Percentiles rank a stretch among this genome's conserved stretches.
Conservation (phyloP, 2,329 filamentous ascomycete genomes). For the Emericellopsis cladophorae region DNA sequence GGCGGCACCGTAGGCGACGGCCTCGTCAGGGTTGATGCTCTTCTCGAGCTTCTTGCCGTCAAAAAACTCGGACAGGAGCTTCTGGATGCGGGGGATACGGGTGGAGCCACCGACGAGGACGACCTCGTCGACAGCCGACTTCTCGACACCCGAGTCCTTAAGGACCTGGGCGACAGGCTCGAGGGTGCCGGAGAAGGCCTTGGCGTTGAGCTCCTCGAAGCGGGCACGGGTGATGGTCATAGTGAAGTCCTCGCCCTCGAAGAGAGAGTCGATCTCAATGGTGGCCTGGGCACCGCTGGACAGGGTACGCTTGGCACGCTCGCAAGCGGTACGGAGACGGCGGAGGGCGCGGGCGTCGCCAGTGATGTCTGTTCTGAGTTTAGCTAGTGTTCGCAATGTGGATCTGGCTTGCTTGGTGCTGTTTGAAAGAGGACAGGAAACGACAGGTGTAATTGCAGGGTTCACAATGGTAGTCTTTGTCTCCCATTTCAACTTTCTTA, state of each 20-base stretch:
- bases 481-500: too few relatives aligned
- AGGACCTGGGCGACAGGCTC: conserved; percentile 94
- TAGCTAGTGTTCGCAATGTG: too few relatives aligned
- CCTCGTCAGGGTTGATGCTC: conserved; percentile 99
- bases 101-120: conserved; percentile 98
- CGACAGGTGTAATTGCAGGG: too few relatives aligned
- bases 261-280: conserved; percentile 97
- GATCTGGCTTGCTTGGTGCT: too few relatives aligned
- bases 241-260: conserved; percentile 96
- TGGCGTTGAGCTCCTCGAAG: conserved; percentile 97
- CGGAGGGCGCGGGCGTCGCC: conserved; percentile 85
- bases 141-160: conserved; percentile 80
- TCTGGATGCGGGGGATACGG: conserved; percentile 98
- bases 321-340: conserved; percentile 92
- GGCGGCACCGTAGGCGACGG: conserved; percentile 95
- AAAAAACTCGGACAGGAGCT: conserved; percentile 98
- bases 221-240: conserved; percentile 94
- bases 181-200: conserved; percentile 86
- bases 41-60: conserved; percentile 99
- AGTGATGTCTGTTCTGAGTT: too few relatives aligned
- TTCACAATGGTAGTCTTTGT: too few relatives aligned
- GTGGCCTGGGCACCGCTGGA: conserved; percentile 96
- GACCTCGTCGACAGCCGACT: conserved; percentile 92
- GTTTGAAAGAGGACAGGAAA: too few relatives aligned
- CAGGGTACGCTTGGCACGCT: conserved; percentile 98